phyloP scores from a whole-genome alignment of 2,329 filamentous ascomycete species.

The Verticillium longisporum region DNA sequence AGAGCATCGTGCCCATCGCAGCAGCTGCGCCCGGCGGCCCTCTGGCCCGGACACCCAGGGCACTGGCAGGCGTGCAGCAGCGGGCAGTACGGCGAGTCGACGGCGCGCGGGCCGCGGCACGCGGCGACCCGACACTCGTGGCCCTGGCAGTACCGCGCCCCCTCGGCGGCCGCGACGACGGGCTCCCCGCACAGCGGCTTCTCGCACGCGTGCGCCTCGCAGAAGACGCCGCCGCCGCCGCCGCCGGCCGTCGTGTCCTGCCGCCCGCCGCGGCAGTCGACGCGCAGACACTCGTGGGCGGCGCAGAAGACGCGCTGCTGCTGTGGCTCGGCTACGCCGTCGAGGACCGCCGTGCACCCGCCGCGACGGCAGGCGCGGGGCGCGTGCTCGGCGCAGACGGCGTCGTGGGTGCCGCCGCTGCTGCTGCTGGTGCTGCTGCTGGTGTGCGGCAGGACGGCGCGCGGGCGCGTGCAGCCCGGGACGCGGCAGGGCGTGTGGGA shows the following conservation, averaged over 20 bases:
- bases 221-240: neutral
- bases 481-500: constrained; percentile 12
- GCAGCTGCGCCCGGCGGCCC: neutral
- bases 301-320: constrained; percentile 4
- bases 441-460: constrained; percentile 1
- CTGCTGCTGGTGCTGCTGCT: no score
- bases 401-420: neutral
- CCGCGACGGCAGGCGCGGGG: constrained; percentile 3
- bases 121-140: constrained; percentile 6
- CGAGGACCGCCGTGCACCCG: neutral
- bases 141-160: constrained; percentile 4
- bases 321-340: neutral
- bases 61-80: constrained; percentile 6
- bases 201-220: constrained; percentile 9
- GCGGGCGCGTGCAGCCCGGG: neutral
- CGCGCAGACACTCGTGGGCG: constrained; percentile 6
- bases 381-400: constrained; percentile 1
- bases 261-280: neutral
- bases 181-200: constrained; percentile 1
- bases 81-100: constrained; percentile 5
- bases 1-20: constrained; percentile 8
- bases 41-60: constrained; percentile 1
- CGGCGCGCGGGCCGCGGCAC: neutral
- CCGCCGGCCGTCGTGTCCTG: neutral
- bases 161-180: neutral